Evolutionary conservation across 768 basidiomycete genomes (phyloP).

Genomic region (Russula compacta): DNA sequence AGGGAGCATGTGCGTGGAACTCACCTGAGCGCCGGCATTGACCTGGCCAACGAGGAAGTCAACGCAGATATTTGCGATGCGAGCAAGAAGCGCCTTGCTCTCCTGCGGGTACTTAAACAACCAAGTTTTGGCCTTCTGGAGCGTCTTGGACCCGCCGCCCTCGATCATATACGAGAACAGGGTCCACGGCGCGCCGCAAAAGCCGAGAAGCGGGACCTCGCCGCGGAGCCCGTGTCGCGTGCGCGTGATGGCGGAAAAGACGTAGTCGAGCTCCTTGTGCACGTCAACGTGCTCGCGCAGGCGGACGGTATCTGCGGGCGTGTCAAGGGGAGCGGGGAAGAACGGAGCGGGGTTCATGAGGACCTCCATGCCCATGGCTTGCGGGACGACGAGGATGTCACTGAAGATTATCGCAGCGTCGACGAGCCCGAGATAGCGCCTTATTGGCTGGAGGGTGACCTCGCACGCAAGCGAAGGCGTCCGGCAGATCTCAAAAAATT

Average conservation of each 20-base stretch:
- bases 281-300: slow-evolving; percentile 62
- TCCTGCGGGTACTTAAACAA: slow-evolving; percentile 83
- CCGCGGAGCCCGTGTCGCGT: slow-evolving; percentile 77
- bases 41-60: slow-evolving; percentile 90
- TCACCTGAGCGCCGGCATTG: slow-evolving; percentile 90
- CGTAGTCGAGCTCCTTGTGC: slow-evolving; percentile 79
- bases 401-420: slow-evolving; percentile 98
- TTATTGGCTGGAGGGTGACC: slow-evolving; percentile 90
- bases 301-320: slow-evolving; percentile 61
- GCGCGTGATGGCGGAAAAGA: slow-evolving; percentile 83
- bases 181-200: slow-evolving; percentile 97
- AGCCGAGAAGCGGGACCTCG: slow-evolving; percentile 92
- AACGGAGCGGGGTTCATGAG: slow-evolving; percentile 88
- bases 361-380: slow-evolving; percentile 94
- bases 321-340: slow-evolving; percentile 79
- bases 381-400: slow-evolving; percentile 96
- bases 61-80: slow-evolving; percentile 83
- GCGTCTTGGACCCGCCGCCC: slow-evolving; percentile 86
- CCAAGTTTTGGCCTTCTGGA: slow-evolving; percentile 91
- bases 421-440: slow-evolving; percentile 74
- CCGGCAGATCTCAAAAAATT: slow-evolving; percentile 93
- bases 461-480: slow-evolving; percentile 83
- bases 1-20: slow-evolving; percentile 17
- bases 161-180: slow-evolving; percentile 98
- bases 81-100: slow-evolving; percentile 64